Conservation (phyloP, 2,329 filamentous ascomycete species). For the Trichoderma polysporum region DNA sequence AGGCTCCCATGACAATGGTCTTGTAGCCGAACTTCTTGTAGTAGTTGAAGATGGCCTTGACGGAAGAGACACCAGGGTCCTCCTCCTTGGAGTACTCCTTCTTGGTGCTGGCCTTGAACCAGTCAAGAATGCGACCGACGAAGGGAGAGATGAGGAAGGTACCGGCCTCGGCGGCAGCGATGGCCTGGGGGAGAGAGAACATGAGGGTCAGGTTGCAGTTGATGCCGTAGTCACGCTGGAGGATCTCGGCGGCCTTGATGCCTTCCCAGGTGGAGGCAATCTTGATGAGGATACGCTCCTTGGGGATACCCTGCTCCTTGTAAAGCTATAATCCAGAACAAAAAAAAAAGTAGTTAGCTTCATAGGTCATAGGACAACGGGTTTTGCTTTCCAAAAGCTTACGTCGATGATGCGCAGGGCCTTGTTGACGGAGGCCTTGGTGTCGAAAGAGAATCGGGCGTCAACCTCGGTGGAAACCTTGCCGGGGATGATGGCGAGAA, state of each 20-base stretch:
- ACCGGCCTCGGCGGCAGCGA: conserved; percentile 89
- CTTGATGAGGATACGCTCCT: conserved; percentile 97
- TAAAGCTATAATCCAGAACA: conserved; percentile 70
- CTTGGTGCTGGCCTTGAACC: conserved; percentile 96
- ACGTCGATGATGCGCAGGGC: conserved; percentile 96
- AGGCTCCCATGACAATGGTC: conserved; percentile 99
- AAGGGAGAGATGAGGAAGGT: conserved; percentile 99
- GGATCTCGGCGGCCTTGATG: conserved; percentile 96
- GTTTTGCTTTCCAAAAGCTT: conserved; percentile 34
- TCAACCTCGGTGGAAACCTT: conserved; percentile 99
- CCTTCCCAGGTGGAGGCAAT: conserved; percentile 99
- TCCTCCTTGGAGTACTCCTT: conserved; percentile 87
- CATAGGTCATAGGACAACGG: background rate
- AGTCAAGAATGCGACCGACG: conserved; percentile 98
- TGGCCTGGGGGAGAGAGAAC: conserved; percentile 94
- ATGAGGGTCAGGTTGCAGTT: conserved; percentile 99
- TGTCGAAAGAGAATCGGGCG: conserved; percentile 93
- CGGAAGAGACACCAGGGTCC: conserved; percentile 94
- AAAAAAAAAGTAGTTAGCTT: conserved; percentile 16
- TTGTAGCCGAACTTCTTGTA: conserved; percentile 99
- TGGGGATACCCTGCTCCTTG: conserved; percentile 84
- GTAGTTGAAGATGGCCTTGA: conserved; percentile 97
- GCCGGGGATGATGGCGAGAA: conserved; percentile 93
- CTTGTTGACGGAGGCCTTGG: conserved; percentile 88
- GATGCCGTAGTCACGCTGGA: conserved; percentile 92